A percentile compares a stretch with the other conserved stretches of the same genome.
Conservation (phyloP, 208 protist genomes). For the Angomonas ambiguus region DNA sequence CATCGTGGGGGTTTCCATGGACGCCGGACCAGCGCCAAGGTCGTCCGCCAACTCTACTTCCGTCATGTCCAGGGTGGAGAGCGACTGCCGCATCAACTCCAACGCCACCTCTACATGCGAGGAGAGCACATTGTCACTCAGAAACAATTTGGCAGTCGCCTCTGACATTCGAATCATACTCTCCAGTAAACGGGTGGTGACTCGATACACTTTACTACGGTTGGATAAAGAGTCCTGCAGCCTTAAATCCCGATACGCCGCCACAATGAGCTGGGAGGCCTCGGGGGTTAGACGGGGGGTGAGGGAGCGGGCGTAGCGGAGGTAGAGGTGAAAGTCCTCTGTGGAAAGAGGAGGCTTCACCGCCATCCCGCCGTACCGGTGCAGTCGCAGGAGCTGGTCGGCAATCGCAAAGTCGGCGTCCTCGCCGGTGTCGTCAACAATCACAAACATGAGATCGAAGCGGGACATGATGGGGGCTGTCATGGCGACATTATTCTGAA, state of each 20-base stretch:
- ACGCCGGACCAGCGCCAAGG: conserved; percentile 27
- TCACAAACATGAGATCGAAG: conserved; percentile 99
- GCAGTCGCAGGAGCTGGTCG: conserved; percentile 93
- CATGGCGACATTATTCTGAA: conserved; percentile 94
- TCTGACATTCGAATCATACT: conserved; percentile 98
- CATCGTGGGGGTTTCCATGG: conserved; percentile 8
- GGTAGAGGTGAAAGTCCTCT: conserved; percentile 91
- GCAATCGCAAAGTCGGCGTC: conserved; percentile 97
- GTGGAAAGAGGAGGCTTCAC: conserved; percentile 66
- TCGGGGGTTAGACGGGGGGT: conserved; percentile 87
- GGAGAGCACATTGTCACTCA: conserved; percentile 86
- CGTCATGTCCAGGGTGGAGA: conserved; percentile 87
- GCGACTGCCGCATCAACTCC: conserved; percentile 88
- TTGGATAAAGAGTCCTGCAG: conserved; percentile 87
- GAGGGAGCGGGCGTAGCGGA: conserved; percentile 89
- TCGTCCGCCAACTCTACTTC: conserved; percentile 78
- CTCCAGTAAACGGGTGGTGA: conserved; percentile 99
- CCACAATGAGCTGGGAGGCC: conserved; percentile 81
- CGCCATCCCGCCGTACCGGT: conserved; percentile 82
- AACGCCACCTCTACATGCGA: conserved; percentile 80
- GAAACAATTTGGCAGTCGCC: conserved; percentile 95
- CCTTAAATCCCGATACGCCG: conserved; percentile 91
- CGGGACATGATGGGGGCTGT: conserved; percentile 98
- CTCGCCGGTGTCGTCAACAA: conserved; percentile 96
- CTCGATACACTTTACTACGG: conserved; percentile 92